Evolutionary conservation across 1,284 basidiomycete genomes (phyloP).

Genomic region (Heterobasidion annosum): DNA sequence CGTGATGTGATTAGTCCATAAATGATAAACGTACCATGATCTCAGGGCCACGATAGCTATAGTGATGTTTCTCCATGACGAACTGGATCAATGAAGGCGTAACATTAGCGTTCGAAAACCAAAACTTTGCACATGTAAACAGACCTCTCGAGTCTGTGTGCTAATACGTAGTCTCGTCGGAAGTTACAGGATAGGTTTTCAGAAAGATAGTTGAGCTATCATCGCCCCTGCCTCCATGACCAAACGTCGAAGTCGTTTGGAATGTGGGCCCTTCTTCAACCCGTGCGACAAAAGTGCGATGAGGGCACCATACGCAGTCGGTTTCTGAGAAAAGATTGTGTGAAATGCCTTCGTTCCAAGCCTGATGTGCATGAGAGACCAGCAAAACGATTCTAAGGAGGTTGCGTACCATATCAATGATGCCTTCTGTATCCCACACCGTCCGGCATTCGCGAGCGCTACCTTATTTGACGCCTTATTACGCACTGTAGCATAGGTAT

Average conservation of each 20-base stretch:
- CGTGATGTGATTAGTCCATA: no score
- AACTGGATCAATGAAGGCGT: no score
- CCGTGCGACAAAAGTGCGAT: conserved; percentile 42
- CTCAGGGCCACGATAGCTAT: neutral
- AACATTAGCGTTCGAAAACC: no score
- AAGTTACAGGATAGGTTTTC: neutral
- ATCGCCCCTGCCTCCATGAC: conserved; percentile 33
- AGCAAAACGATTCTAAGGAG: neutral
- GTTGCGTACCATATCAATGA: conserved; percentile 54
- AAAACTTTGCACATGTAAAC: no score
- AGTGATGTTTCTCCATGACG: neutral
- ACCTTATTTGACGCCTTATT: conserved; percentile 37
- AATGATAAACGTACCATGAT: neutral
- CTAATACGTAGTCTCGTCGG: no score
- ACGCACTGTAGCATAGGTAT: conserved; percentile 43
- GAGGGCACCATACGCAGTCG: conserved; percentile 36
- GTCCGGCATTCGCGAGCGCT: conserved; percentile 27
- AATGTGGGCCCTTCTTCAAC: conserved; percentile 31
- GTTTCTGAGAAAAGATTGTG: conserved; percentile 49
- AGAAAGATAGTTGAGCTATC: conserved; percentile 15
- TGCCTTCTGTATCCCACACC: conserved; percentile 34
- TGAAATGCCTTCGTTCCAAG: conserved; percentile 76
- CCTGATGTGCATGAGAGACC: conserved; percentile 30
- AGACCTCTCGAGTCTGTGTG: no score
- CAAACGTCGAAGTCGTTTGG: conserved; percentile 34